Conservation (phyloP, 2,329 filamentous ascomycete species). For the Endocalyx cinctus region DNA sequence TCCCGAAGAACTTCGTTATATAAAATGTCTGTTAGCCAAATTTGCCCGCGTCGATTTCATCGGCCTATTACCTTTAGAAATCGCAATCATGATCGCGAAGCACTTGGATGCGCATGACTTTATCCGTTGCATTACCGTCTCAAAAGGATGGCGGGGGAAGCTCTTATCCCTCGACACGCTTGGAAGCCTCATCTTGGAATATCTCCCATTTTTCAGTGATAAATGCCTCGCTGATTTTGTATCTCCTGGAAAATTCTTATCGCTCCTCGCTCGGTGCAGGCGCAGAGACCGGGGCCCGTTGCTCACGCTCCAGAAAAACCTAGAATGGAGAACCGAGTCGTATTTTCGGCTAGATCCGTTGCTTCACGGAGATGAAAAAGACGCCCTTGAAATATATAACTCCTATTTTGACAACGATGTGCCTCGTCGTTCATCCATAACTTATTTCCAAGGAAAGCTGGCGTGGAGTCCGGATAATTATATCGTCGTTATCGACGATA, state of each 20-base stretch:
- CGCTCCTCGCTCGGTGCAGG: too few relatives aligned
- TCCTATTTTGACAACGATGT: too few relatives aligned
- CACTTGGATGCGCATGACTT: constrained; percentile 12
- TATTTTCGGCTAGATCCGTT: too few relatives aligned
- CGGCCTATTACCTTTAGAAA: constrained; percentile 18
- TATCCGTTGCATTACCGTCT: constrained; percentile 16
- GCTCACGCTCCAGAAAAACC: too few relatives aligned
- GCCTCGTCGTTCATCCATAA: neutral
- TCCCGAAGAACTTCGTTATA: constrained; percentile 14
- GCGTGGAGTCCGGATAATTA: constrained; percentile 10
- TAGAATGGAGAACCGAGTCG: too few relatives aligned
- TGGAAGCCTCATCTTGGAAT: constrained; percentile 6
- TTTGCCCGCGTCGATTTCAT: constrained; percentile 12
- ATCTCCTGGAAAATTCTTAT: constrained; percentile 6
- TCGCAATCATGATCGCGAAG: constrained; percentile 12
- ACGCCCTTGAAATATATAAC: too few relatives aligned
- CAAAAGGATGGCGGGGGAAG: constrained; percentile 17
- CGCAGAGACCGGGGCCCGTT: too few relatives aligned
- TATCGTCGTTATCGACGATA: constrained; percentile 14
- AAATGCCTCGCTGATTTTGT: constrained; percentile 1
- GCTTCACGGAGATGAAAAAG: neutral
- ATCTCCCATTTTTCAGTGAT: constrained; percentile 14
- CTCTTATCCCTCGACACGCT: constrained; percentile 14
- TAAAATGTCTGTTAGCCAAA: constrained; percentile 13
- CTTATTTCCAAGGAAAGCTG: constrained; percentile 17